Evolutionary conservation across 2,329 filamentous ascomycete genomes (phyloP).

Genomic region (Malbranchea zuffiana): DNA sequence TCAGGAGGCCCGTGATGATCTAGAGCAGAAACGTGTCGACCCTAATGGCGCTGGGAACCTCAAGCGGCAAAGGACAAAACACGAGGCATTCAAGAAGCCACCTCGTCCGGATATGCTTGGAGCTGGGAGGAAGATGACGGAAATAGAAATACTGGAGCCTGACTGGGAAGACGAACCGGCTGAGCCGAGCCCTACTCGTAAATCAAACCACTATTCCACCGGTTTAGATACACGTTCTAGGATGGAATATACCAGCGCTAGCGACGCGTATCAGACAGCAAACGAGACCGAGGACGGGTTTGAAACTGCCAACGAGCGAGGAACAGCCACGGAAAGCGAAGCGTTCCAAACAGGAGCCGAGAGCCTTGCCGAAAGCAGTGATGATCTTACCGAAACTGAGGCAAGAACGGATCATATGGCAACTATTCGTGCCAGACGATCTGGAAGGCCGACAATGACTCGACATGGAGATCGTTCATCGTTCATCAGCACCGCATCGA

Average conservation of each 20-base stretch:
- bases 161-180: slow-evolving; percentile 81
- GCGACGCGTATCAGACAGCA: slow-evolving; percentile 67
- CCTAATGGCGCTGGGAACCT: slow-evolving; percentile 25
- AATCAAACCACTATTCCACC: slow-evolving; percentile 11
- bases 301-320: slow-evolving; percentile 66
- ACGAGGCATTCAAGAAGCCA: slow-evolving; percentile 66
- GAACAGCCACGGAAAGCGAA: slow-evolving; percentile 70
- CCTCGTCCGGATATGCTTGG: slow-evolving; percentile 63
- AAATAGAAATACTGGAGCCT: slow-evolving; percentile 67
- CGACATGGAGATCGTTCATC: slow-evolving; percentile 52
- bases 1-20: slow-evolving; percentile 85
- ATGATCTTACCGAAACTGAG: slow-evolving; percentile 81
- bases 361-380: slow-evolving; percentile 56
- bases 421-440: slow-evolving; percentile 4
- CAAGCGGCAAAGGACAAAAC: slow-evolving; percentile 52
- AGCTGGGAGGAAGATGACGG: slow-evolving; percentile 61
- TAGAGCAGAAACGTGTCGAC: slow-evolving; percentile 56
- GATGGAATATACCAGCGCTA: slow-evolving; percentile 38
- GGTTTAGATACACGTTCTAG: slow-evolving; percentile 5
- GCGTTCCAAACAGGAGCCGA: slow-evolving; percentile 92
- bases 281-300: slow-evolving; percentile 62
- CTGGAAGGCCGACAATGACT: slow-evolving; percentile 4
- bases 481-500: slow-evolving; percentile 79
- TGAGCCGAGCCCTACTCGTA: slow-evolving; percentile 46
- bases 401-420: slow-evolving; percentile 32